phyloP scores from a whole-genome alignment of 306 rosid species.

The Quercus suber region DNA sequence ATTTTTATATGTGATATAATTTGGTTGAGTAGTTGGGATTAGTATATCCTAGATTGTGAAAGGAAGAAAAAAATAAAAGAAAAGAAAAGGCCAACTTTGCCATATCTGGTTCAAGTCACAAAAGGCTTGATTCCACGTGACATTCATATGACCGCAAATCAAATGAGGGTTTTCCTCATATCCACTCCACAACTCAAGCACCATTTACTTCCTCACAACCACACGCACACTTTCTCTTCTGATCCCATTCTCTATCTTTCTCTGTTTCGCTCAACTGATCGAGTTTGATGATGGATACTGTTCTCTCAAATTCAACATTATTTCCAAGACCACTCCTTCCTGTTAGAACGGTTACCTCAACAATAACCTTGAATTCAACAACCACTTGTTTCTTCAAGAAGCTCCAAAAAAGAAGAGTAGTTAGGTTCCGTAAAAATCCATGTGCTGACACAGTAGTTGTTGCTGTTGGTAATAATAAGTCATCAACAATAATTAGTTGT shows the following conservation, averaged over 20 bases:
- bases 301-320: conserved; percentile 42
- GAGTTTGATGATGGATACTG: conserved; percentile 19
- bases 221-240: background rate
- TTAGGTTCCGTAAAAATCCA: background rate
- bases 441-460: too few relatives aligned
- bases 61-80: too few relatives aligned
- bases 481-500: too few relatives aligned
- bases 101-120: too few relatives aligned
- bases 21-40: too few relatives aligned
- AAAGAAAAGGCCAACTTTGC: too few relatives aligned
- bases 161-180: too few relatives aligned
- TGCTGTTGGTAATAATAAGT: too few relatives aligned
- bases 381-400: conserved; percentile 24
- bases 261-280: background rate
- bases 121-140: too few relatives aligned
- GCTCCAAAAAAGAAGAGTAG: conserved; percentile 14
- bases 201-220: background rate
- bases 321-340: conserved; percentile 21
- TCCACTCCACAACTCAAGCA: background rate
- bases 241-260: background rate
- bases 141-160: too few relatives aligned
- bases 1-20: too few relatives aligned
- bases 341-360: conserved; percentile 28
- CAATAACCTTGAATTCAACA: background rate
- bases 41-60: too few relatives aligned